phyloP scores from a whole-genome alignment of 2,329 filamentous ascomycete species.

The Monilinia aucupariae region DNA sequence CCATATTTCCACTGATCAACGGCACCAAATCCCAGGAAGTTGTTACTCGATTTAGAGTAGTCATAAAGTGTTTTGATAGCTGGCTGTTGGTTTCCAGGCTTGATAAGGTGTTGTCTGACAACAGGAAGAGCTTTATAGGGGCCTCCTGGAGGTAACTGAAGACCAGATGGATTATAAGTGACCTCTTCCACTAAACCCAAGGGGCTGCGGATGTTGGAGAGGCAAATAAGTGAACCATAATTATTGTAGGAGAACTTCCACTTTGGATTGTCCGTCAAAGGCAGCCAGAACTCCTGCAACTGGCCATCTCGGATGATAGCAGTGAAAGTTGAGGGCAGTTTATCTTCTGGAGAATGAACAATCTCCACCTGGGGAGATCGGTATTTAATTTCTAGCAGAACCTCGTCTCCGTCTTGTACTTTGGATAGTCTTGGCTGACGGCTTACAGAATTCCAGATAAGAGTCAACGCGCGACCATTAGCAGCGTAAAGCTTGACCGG shows the following conservation, averaged over 20 bases:
- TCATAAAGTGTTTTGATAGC: not conserved
- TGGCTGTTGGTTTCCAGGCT: not conserved
- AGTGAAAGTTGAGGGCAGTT: not conserved
- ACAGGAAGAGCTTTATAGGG: not conserved
- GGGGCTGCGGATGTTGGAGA: not conserved
- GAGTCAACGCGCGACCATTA: not conserved
- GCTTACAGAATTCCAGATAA: not conserved
- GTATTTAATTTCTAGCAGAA: not conserved
- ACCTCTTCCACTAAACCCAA: not conserved
- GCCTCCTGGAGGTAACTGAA: not conserved
- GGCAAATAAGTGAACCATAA: not conserved
- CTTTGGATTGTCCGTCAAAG: not conserved
- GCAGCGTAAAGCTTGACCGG: not conserved
- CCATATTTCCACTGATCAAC: not conserved
- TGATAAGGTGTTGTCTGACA: not conserved
- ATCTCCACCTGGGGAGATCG: not conserved
- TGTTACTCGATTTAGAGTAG: not conserved
- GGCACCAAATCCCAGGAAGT: not conserved
- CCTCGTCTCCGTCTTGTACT: not conserved
- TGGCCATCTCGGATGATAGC: not conserved
- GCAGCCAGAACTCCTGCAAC: not conserved
- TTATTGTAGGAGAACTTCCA: not conserved
- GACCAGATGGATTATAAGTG: not conserved
- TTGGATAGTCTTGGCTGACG: not conserved
- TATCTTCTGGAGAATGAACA: not conserved